A percentile compares a stretch with the other conserved stretches of the same genome.
These are phyloP conservation scores for Bombardia bombarda DNA, from an alignment of 495 filamentous ascomycete genomes.

Conservation along the genomic window DNA sequence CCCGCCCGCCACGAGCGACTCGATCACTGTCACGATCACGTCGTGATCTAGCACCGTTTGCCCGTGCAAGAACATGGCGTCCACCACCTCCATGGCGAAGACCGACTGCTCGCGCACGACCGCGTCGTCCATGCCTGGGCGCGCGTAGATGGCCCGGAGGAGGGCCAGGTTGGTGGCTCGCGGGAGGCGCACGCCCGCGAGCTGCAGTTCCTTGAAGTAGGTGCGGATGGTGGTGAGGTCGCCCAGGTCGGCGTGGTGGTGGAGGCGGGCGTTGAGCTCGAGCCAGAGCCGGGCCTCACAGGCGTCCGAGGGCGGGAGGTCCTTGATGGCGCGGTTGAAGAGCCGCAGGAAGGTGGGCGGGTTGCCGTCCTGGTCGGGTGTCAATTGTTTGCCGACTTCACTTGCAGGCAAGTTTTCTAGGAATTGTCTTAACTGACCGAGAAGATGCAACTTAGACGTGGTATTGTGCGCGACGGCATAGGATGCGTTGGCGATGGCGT, in stretches of 20 bases:
- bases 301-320: constrained; percentile 17
- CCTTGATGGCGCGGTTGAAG: constrained; percentile 14
- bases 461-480: constrained; percentile 14
- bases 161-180: constrained; percentile 24
- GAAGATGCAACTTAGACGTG: constrained; percentile 16
- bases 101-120: constrained; percentile 14
- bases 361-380: background rate
- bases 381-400: background rate
- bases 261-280: constrained; percentile 10
- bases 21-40: constrained; percentile 31
- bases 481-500: background rate
- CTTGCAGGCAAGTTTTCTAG: constrained; percentile 8
- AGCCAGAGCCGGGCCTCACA: constrained; percentile 25
- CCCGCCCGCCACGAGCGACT: constrained; percentile 12
- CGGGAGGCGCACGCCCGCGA: constrained; percentile 23
- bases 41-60: constrained; percentile 29
- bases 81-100: constrained; percentile 22
- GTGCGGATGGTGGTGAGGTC: constrained; percentile 1
- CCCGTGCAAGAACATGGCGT: constrained; percentile 31
- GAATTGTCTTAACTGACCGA: constrained; percentile 14
- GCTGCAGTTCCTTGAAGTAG: constrained; percentile 20
- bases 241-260: background rate
- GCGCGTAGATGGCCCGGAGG: constrained; percentile 23
- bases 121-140: constrained; percentile 3
- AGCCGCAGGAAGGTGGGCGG: constrained; percentile 19